These are phyloP conservation scores for Canna indica DNA, from an alignment of 176 grass and related monocot species.

Conservation along the genomic window DNA sequence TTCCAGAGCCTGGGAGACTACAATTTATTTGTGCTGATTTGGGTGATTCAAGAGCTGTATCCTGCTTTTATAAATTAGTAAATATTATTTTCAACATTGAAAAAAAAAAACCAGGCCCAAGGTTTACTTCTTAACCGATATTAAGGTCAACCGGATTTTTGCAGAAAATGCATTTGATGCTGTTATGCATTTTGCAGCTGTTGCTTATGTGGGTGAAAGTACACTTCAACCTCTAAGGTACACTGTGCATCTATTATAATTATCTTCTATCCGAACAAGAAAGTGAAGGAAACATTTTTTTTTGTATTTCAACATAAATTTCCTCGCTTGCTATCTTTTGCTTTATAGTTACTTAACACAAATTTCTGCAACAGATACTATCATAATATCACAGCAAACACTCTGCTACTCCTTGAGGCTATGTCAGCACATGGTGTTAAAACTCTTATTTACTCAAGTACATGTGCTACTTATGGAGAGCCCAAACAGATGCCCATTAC, in stretches of 20 bases:
- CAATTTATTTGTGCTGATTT: slow-evolving; percentile 98
- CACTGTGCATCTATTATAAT: not conserved
- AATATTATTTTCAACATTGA: not conserved
- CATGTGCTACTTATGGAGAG: slow-evolving; percentile 95
- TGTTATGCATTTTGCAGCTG: slow-evolving; percentile 98
- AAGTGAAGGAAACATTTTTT: no score
- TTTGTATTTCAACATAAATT: no score
- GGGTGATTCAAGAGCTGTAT: slow-evolving; percentile 81
- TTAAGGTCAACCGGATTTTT: slow-evolving; percentile 88
- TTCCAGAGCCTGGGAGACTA: slow-evolving; percentile 80
- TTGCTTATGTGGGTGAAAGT: slow-evolving; percentile 97
- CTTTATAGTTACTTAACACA: not conserved
- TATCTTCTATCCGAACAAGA: no score
- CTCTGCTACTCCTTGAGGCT: slow-evolving; percentile 66
- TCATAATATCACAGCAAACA: slow-evolving; percentile 97
- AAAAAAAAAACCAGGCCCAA: not conserved
- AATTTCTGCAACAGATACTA: slow-evolving; percentile 64
- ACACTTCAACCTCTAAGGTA: slow-evolving; percentile 96
- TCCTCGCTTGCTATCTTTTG: no score
- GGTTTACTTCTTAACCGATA: slow-evolving; percentile 15
- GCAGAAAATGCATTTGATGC: slow-evolving; percentile 88
- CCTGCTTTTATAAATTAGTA: slow-evolving; percentile 25
- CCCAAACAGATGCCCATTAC: slow-evolving; percentile 89
- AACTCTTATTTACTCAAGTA: slow-evolving; percentile 92
- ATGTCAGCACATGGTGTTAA: slow-evolving; percentile 81